These are phyloP conservation scores for Sarocladiaceae sp. DNA, from an alignment of 2,329 filamentous ascomycete species.

Conservation along the genomic window DNA sequence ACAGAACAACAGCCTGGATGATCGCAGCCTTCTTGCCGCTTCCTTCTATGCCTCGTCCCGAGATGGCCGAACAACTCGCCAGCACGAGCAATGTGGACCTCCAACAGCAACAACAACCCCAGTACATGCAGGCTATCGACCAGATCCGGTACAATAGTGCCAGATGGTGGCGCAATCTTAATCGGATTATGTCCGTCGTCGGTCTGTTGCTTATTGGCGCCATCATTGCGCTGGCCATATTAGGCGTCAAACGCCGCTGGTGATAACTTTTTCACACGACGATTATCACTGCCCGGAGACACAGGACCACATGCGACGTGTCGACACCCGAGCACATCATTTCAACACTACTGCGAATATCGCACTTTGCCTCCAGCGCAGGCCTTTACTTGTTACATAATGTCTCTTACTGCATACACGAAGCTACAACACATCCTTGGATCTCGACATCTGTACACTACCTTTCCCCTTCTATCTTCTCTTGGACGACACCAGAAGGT, in stretches of 20 bases:
- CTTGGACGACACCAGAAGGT: not conserved
- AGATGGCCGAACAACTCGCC: slow-evolving; percentile 45
- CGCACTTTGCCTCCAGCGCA: too few species aligned
- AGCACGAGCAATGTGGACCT: slow-evolving; percentile 36
- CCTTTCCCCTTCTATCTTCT: not conserved
- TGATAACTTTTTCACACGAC: not conserved
- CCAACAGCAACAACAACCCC: slow-evolving; percentile 29
- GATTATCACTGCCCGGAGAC: not conserved
- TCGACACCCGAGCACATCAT: not conserved
- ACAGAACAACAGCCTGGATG: slow-evolving; percentile 62
- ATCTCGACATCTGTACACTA: not conserved
- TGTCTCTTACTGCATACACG: not conserved
- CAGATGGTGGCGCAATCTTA: slow-evolving; percentile 57
- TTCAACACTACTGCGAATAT: not conserved
- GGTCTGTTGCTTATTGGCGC: slow-evolving; percentile 51
- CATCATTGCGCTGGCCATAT: slow-evolving; percentile 45
- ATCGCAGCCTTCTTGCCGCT: slow-evolving; percentile 71
- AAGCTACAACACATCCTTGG: not conserved
- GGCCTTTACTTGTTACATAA: too few species aligned
- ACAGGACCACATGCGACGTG: too few species aligned
- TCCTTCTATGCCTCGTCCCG: slow-evolving; percentile 50
- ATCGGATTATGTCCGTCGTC: slow-evolving; percentile 53
- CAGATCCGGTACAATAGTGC: slow-evolving; percentile 48
- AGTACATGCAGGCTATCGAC: slow-evolving; percentile 29
- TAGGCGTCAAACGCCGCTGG: slow-evolving; percentile 50